These are phyloP conservation scores for Xylaria multiplex DNA, from an alignment of 2,329 filamentous ascomycete genomes.

Conservation along the genomic window DNA sequence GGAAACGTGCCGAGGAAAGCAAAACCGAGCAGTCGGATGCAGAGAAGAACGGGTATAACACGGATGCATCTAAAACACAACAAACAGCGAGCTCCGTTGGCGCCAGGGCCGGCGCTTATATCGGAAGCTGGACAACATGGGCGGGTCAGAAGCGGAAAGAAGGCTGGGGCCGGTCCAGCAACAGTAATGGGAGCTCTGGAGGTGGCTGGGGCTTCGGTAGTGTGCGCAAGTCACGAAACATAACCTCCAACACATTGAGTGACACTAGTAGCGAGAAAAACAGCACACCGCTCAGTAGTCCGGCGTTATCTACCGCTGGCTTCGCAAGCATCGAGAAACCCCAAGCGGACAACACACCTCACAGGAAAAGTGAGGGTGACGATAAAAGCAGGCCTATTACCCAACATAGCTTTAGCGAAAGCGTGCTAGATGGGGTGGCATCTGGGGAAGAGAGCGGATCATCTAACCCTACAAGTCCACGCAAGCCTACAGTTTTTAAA, in stretches of 20 bases:
- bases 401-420: constrained; percentile 58
- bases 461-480: constrained; percentile 43
- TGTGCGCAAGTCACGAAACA: constrained; percentile 45
- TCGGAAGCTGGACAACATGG: constrained; percentile 76
- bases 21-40: constrained; percentile 46
- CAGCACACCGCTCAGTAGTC: constrained; percentile 49
- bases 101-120: constrained; percentile 69
- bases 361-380: constrained; percentile 41
- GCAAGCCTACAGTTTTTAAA: constrained; percentile 34
- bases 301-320: constrained; percentile 50
- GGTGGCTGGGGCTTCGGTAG: constrained; percentile 51
- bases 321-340: constrained; percentile 52
- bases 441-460: constrained; percentile 42
- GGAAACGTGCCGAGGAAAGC: constrained; percentile 68
- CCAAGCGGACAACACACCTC: constrained; percentile 37
- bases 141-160: constrained; percentile 79
- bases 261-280: constrained; percentile 50
- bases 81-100: constrained; percentile 61
- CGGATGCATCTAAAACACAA: constrained; percentile 57
- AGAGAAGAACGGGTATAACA: constrained; percentile 45
- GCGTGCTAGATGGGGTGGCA: constrained; percentile 54
- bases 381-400: constrained; percentile 49
- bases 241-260: constrained; percentile 39
- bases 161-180: constrained; percentile 52
- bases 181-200: constrained; percentile 51